phyloP scores from a whole-genome alignment of 2,329 filamentous ascomycete genomes.

The Didymella keratinophila region DNA sequence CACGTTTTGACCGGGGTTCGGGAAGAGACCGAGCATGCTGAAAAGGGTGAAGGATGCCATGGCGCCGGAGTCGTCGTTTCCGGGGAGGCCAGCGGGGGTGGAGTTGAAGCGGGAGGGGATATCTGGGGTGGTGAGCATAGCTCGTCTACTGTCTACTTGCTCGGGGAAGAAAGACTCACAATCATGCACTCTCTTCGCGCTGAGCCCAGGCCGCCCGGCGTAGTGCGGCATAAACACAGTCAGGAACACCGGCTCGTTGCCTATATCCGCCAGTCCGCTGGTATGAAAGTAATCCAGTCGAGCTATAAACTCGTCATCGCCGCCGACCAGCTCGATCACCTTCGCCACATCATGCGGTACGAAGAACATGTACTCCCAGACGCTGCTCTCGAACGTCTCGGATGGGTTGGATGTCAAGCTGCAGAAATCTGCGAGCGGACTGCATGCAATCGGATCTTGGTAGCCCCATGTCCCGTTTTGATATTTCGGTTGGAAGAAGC shows the following conservation, averaged over 20 bases:
- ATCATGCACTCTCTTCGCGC: background rate
- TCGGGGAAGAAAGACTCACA: background rate
- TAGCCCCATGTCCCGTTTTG: slow-evolving; percentile 72
- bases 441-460: slow-evolving; percentile 65
- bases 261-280: background rate
- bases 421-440: slow-evolving; percentile 42
- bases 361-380: background rate
- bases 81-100: background rate
- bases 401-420: slow-evolving; percentile 40
- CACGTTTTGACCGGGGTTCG: background rate
- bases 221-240: background rate
- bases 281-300: background rate
- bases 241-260: background rate
- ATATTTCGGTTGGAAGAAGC: slow-evolving; percentile 50
- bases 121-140: background rate
- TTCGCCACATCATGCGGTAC: background rate
- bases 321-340: background rate
- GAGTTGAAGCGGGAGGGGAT: background rate
- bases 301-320: background rate
- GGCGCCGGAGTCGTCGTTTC: background rate
- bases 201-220: background rate
- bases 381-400: background rate
- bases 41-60: background rate
- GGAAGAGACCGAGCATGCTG: background rate
- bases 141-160: background rate